Conservation (phyloP, 192 early-diverging fungal species). For the Umbelopsis sp. region DNA sequence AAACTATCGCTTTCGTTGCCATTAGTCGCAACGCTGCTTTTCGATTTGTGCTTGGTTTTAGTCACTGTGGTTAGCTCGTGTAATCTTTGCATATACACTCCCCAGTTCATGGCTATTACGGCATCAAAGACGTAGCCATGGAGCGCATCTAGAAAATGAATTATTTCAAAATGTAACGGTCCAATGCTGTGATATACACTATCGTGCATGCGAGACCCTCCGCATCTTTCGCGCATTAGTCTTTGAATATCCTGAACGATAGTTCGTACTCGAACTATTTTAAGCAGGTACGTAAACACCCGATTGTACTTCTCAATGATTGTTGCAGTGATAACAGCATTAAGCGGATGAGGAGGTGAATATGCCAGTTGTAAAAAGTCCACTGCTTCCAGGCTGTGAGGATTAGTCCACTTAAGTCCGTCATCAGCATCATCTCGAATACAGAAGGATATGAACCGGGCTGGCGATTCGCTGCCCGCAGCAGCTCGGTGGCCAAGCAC, state of each 20-base stretch:
- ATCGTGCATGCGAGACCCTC: background rate
- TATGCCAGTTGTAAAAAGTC: constrained; percentile 56
- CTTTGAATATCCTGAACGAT: constrained; percentile 40
- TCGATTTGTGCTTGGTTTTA: background rate
- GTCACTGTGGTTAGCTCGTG: constrained; percentile 26
- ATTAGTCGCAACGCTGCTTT: background rate
- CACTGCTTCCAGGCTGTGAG: constrained; percentile 50
- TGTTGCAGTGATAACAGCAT: constrained; percentile 43
- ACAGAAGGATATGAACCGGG: constrained; percentile 1
- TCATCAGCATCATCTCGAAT: constrained; percentile 1
- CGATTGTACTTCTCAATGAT: constrained; percentile 49
- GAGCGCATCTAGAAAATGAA: constrained; percentile 53
- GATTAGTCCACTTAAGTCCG: constrained; percentile 33
- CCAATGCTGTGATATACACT: constrained; percentile 30
- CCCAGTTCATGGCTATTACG: constrained; percentile 49
- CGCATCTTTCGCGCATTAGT: constrained; percentile 34
- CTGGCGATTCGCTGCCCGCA: background rate
- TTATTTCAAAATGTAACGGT: constrained; percentile 47
- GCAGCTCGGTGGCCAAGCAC: too few relatives aligned
- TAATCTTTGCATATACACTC: constrained; percentile 44
- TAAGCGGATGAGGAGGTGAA: constrained; percentile 48
- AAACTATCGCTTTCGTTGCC: constrained; percentile 21
- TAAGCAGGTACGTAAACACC: constrained; percentile 52
- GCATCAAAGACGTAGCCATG: constrained; percentile 47
- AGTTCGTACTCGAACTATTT: constrained; percentile 40